These are phyloP conservation scores for Aurantiochytrium sp. DNA, from an alignment of 108 stramenopile genomes.

Conservation along the genomic window DNA sequence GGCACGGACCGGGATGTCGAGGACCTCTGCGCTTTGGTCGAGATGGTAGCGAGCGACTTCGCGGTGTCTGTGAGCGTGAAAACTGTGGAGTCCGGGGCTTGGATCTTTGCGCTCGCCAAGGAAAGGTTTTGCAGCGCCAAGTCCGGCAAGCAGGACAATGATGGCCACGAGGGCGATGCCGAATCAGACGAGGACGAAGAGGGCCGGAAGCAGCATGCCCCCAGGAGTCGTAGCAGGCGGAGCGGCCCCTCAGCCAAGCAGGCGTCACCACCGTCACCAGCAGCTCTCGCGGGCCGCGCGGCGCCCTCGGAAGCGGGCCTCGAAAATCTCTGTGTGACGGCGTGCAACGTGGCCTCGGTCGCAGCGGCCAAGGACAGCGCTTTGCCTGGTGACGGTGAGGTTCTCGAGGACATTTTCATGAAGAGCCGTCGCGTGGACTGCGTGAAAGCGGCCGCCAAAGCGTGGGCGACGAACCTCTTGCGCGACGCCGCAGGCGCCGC, in stretches of 20 bases:
- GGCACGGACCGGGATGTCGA: background rate
- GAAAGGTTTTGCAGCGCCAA: background rate
- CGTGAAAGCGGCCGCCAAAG: background rate
- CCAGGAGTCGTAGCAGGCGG: background rate
- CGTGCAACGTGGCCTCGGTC: background rate
- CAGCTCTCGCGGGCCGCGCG: background rate
- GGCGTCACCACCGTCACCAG: too few species aligned
- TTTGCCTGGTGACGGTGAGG: background rate
- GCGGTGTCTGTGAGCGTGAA: background rate
- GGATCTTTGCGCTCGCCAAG: background rate
- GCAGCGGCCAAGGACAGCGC: background rate
- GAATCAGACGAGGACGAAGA: background rate
- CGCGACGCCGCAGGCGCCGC: background rate
- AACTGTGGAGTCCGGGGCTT: background rate
- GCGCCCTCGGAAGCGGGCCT: background rate
- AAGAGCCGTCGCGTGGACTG: background rate
- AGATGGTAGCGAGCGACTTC: background rate
- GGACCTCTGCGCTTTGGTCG: background rate
- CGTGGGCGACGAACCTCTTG: background rate
- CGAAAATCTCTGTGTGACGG: background rate
- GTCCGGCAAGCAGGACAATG: background rate
- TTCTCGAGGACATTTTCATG: background rate
- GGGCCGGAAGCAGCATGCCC: background rate
- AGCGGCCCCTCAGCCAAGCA: too few species aligned
- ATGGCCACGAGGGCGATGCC: too few species aligned